A percentile compares a stretch with the other conserved stretches of the same genome.
Evolutionary conservation across 257 asterid genomes (phyloP).

Genomic region (Eustoma russellianum): DNA sequence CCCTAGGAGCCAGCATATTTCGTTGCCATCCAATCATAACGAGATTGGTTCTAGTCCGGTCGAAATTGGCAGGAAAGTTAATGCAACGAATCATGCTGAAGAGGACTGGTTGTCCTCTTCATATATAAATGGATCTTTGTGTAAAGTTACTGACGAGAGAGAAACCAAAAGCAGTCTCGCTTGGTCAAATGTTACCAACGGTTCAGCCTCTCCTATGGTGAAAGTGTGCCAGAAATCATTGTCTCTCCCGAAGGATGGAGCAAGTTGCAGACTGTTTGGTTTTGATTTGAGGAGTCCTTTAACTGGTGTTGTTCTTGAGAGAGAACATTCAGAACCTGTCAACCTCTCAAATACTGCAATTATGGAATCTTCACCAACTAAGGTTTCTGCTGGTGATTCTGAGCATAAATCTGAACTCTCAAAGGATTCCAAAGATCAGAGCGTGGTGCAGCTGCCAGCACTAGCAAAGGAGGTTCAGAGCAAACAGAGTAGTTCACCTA

Average conservation of each 20-base stretch:
- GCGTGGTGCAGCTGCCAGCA: slow-evolving; percentile 32
- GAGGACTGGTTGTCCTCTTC: slow-evolving; percentile 14
- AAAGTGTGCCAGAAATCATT: slow-evolving; percentile 20
- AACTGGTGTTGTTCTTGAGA: slow-evolving; percentile 15
- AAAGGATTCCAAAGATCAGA: slow-evolving; percentile 37
- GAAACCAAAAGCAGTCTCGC: slow-evolving; percentile 42
- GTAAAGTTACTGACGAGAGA: slow-evolving; percentile 35
- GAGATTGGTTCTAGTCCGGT: slow-evolving; percentile 1
- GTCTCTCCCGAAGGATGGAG: slow-evolving; percentile 25
- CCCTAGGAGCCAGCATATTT: slow-evolving; percentile 18
- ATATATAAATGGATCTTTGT: slow-evolving; percentile 22
- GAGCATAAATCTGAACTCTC: slow-evolving; percentile 64
- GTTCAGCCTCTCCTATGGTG: slow-evolving; percentile 22
- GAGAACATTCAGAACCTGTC: slow-evolving; percentile 22
- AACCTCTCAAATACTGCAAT: slow-evolving; percentile 15
- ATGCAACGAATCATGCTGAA: slow-evolving; percentile 7
- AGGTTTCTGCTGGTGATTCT: slow-evolving; percentile 42
- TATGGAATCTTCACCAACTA: slow-evolving; percentile 25
- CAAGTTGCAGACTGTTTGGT: slow-evolving; percentile 72
- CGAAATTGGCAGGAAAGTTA: slow-evolving; percentile 15
- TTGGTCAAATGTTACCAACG: slow-evolving; percentile 47
- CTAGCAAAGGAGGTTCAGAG: slow-evolving; percentile 53
- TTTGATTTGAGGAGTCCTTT: slow-evolving; percentile 62
- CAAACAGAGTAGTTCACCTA: slow-evolving; percentile 42
- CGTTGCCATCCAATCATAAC: slow-evolving; percentile 11